phyloP scores from a whole-genome alignment of 2,329 filamentous ascomycete genomes.

The Monilinia aucupariae region DNA sequence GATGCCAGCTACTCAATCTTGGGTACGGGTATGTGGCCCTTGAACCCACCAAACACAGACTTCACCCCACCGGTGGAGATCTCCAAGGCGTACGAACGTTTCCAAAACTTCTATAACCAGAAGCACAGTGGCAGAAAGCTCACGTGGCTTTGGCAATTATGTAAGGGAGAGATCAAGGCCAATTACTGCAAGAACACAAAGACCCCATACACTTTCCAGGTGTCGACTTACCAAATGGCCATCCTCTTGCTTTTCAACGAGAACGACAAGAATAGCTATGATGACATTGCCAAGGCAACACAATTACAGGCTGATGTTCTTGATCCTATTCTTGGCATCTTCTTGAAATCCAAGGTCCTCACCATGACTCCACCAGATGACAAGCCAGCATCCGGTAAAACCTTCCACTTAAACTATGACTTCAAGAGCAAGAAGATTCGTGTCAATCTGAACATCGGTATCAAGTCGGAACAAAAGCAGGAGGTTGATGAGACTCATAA shows the following conservation, averaged over 20 bases:
- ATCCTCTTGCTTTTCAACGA: constrained; percentile 94
- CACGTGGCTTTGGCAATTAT: constrained; percentile 97
- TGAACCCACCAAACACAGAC: constrained; percentile 78
- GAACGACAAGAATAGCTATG: constrained; percentile 74
- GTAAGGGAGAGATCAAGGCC: constrained; percentile 93
- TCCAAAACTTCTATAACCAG: constrained; percentile 85
- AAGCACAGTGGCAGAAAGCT: constrained; percentile 96
- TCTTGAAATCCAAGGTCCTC: constrained; percentile 90
- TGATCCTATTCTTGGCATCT: constrained; percentile 78
- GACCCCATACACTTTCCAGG: constrained; percentile 92
- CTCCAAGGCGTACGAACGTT: constrained; percentile 80
- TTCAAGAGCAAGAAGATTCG: constrained; percentile 99
- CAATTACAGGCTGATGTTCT: constrained; percentile 75
- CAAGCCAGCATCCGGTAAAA: constrained; percentile 72
- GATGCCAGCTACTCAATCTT: constrained; percentile 91
- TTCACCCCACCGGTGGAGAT: constrained; percentile 86
- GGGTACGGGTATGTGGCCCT: constrained; percentile 95
- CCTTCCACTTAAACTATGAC: constrained; percentile 81
- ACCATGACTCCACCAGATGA: constrained; percentile 63
- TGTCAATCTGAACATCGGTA: constrained; percentile 89
- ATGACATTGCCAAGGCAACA: constrained; percentile 79
- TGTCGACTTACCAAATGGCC: constrained; percentile 97
- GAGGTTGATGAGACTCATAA: constrained; percentile 98
- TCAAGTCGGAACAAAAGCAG: constrained; percentile 93
- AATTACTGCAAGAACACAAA: constrained; percentile 88